phyloP scores from a whole-genome alignment of 2,329 filamentous ascomycete genomes.

The Aspergillus melleus region DNA sequence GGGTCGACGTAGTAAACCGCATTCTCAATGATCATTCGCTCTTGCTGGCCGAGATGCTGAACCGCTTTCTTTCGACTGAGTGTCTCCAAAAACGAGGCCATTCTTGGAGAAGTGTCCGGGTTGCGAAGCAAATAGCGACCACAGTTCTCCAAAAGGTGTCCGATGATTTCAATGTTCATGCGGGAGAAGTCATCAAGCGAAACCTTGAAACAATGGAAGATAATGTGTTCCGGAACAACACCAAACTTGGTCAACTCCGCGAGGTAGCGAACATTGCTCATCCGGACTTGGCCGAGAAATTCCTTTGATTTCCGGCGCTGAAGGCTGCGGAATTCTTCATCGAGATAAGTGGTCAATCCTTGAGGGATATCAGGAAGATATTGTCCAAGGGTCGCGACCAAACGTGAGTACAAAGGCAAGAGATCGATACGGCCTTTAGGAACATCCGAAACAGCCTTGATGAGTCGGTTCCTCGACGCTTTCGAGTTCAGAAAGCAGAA shows the following conservation, averaged over 20 bases:
- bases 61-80: slow-evolving; percentile 93
- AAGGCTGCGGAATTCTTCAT: slow-evolving; percentile 94
- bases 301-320: slow-evolving; percentile 98
- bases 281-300: slow-evolving; percentile 88
- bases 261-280: slow-evolving; percentile 95
- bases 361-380: slow-evolving; percentile 96
- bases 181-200: slow-evolving; percentile 95
- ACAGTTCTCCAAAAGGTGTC: slow-evolving; percentile 93
- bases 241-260: slow-evolving; percentile 98
- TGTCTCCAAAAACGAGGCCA: slow-evolving; percentile 92
- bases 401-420: slow-evolving; percentile 84
- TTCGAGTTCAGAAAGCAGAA: slow-evolving; percentile 99
- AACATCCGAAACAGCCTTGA: slow-evolving; percentile 91
- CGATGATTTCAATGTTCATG: slow-evolving; percentile 99
- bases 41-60: slow-evolving; percentile 91
- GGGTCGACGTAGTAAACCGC: slow-evolving; percentile 98
- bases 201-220: slow-evolving; percentile 98
- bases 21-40: slow-evolving; percentile 98
- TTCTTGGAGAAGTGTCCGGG: slow-evolving; percentile 86
- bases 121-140: slow-evolving; percentile 91
- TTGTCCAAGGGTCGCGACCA: slow-evolving; percentile 88
- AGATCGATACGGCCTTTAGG: slow-evolving; percentile 92
- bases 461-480: slow-evolving; percentile 87
- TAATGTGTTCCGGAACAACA: slow-evolving; percentile 95
- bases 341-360: slow-evolving; percentile 84